Evolutionary conservation across 345 rosid species (phyloP), one percentile per base, ranked within the genome.

Genomic region (Heritiera littoralis): DNA sequence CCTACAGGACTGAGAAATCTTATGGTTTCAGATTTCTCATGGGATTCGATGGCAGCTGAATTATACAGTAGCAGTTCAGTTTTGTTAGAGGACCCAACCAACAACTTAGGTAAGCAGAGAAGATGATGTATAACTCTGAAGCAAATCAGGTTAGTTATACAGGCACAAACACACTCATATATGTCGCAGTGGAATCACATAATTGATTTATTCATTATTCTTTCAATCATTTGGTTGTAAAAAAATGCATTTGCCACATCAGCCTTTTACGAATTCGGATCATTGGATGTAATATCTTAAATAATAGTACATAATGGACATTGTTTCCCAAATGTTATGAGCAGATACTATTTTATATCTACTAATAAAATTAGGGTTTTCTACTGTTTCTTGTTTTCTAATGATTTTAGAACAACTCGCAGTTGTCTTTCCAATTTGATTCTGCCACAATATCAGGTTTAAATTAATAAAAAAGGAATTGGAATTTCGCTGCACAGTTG

Each of bases 171-270:
- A 35, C 46, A 40, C 38, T 13, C 43, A 32, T 72, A 23, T 23
- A 32, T 17, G 68, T 77, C 43, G 35, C 51, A 60, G 2, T 52
- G 66, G 77, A 66, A 79, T 68, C 60, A 61, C n/a, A 69, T 66
- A n/a, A 72, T 65, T 69, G 51, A 80, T 86, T 85, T 77, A 79
- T 86, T 86, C 75, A 56, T 86, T 80, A 66, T 77, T 83, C 74
- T 69, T 67, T 68, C 70, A 58, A 75, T 64, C 8, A 23, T 77
- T 79, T 81, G 74, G 78, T 23, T 20, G 75, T 74, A 60, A 60
- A 63, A 46, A 11, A 20, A 45, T 2, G 35, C 30, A 56, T 45
- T 17, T 40, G 49, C 73, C 81, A 71, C 52, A 38, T 80, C 64
- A 43, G 76, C 74, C 9, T 52, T 23, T n/a, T 68, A 41, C 55